Percentiles rank a stretch among this genome's conserved stretches.
Conservation (phyloP, 805 yeast species). For the Kodamaea hsintzibuensis region DNA sequence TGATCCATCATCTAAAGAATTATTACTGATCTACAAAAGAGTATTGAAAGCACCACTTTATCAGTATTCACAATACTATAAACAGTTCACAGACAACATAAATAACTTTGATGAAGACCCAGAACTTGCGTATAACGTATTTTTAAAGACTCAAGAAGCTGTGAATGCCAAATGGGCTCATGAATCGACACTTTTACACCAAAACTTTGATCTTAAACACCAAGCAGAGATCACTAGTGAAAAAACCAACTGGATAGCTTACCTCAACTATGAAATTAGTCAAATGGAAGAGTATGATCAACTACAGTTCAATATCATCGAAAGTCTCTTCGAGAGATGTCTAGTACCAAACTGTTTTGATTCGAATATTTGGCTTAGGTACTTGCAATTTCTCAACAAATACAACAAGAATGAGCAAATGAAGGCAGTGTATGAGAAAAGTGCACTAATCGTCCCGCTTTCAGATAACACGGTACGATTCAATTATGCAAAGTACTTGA, state of each 20-base stretch:
- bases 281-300: not conserved
- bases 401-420: slow-evolving; percentile 26
- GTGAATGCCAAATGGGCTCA: slow-evolving; percentile 68
- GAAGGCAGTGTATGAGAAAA: slow-evolving; percentile 49
- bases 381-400: slow-evolving; percentile 46
- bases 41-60: slow-evolving; percentile 69
- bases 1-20: slow-evolving; percentile 31
- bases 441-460: slow-evolving; percentile 39
- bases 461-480: slow-evolving; percentile 24
- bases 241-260: slow-evolving; percentile 62
- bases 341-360: slow-evolving; percentile 65
- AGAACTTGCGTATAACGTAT: slow-evolving; percentile 45
- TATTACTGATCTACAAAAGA: slow-evolving; percentile 43
- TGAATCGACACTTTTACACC: slow-evolving; percentile 42
- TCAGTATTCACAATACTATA: slow-evolving; percentile 80
- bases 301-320: slow-evolving; percentile 3
- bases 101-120: slow-evolving; percentile 15
- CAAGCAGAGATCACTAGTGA: slow-evolving; percentile 16
- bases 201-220: slow-evolving; percentile 25
- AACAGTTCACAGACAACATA: slow-evolving; percentile 39
- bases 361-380: slow-evolving; percentile 69
- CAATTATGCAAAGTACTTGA: slow-evolving; percentile 26
- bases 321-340: slow-evolving; percentile 67
- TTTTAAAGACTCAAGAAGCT: slow-evolving; percentile 47
- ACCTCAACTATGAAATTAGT: slow-evolving; percentile 55